A percentile compares a stretch with the other conserved stretches of the same genome.
These are phyloP conservation scores for Wickerhamia fluorescens DNA, from an alignment of 805 yeast genomes.

Conservation along the genomic window DNA sequence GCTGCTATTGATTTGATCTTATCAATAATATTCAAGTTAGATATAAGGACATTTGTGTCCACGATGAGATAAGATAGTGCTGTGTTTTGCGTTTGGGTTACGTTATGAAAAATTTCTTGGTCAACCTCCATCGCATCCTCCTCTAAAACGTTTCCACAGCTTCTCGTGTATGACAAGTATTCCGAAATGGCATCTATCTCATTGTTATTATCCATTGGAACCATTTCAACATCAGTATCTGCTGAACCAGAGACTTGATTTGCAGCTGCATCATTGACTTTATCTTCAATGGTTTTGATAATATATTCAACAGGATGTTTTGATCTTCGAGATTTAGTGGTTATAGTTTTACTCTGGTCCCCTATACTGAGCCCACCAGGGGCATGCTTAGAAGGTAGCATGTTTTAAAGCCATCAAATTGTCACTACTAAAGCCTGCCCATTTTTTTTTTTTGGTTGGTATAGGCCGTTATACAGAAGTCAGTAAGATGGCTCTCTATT, in stretches of 20 bases:
- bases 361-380: conserved; percentile 24
- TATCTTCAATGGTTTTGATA: conserved; percentile 17
- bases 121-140: too few species aligned
- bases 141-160: not conserved
- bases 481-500: too few species aligned
- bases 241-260: conserved; percentile 2
- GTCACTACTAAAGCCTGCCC: too few species aligned
- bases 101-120: too few species aligned
- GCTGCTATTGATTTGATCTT: conserved; percentile 36
- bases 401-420: not conserved
- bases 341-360: conserved; percentile 18
- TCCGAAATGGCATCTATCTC: conserved; percentile 40
- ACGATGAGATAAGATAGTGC: conserved; percentile 52
- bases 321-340: conserved; percentile 14
- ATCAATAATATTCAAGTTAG: conserved; percentile 57
- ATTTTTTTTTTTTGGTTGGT: too few species aligned
- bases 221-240: conserved; percentile 38
- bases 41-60: conserved; percentile 78
- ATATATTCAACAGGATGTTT: conserved; percentile 16
- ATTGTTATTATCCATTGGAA: conserved; percentile 38
- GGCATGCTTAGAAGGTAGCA: conserved; percentile 33
- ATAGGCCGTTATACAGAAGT: too few species aligned
- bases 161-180: conserved; percentile 16
- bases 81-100: conserved; percentile 8
- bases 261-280: conserved; percentile 15